Evolutionary conservation across 306 rosid genomes (phyloP), one percentile per base, ranked within the genome.

Genomic region (Casuarina equisetifolia): DNA sequence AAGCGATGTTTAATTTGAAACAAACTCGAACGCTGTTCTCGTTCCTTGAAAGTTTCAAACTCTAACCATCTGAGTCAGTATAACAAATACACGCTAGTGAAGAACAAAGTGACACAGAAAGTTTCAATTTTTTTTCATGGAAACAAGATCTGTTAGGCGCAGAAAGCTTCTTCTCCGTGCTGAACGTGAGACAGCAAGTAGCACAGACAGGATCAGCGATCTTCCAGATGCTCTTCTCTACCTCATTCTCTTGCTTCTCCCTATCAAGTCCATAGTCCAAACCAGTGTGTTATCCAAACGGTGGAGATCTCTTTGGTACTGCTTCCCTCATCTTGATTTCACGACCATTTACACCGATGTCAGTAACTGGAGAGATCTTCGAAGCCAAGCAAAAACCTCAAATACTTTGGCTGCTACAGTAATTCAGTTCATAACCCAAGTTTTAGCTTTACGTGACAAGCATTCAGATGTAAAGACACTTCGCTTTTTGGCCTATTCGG

Each of bases 281-380:
- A 81, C 82, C 84, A 85, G 91, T 82, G 74, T 89, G 54, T 76
- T 90, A 17, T 91, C 97, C 0, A 88, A 85, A 70, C 76, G 98
- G 6, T 91, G 92, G 91, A 88, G 81, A 13, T 70, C 74, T 9
- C 79, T 93, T 17, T 93, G 97, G 98, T 81, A 80, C 69, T 83
- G 96, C 25, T 82, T 86, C n/a, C 98, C 98, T 0, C 87, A 93
- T 77, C 93, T 91, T 11, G 97, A 91, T 38, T 93, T 93, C 83
- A 85, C 90, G n/a, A 83, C 87, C 54, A 78, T 79, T n/a, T 44
- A 57, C 76, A 82, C 87, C 6, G 12, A 38, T 19, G 6, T 54
- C 45, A 57, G 45, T 57, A 54, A 80, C 48, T 49, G 81, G 10
- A 77, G 69, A 55, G 48, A 57, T 16, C 42, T 62, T 54, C 32